Evolutionary conservation across 805 yeast genomes (phyloP), one percentile per base, ranked within the genome.

Genomic region (Candida sphagnicola): DNA sequence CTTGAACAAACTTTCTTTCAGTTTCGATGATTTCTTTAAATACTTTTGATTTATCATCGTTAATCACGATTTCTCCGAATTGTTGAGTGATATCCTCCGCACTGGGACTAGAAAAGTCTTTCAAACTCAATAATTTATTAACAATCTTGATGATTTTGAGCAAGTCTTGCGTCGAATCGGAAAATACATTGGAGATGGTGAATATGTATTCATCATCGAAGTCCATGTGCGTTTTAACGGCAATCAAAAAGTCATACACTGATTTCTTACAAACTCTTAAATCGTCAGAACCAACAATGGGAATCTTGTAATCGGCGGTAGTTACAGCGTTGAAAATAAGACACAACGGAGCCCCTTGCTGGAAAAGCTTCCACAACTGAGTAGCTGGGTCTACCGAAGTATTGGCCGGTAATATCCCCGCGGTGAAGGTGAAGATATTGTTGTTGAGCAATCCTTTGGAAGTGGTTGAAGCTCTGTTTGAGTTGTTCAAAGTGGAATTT

Each of bases 261-360:
- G 88, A 82, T 65, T 84, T 83, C 54, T 93, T 93, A 62, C 95
- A 86, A 35, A 83, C 75, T 53, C 87, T 82, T 45, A 86, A 56
- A 56, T 91, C 96, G 54, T 85, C 91, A 24, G 91, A 79, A 14
- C 83, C 76, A 5, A 83, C 77, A 12, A 81, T 74, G 1, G 82
- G 73, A 32, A 84, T 66, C 39, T 80, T 77, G 36, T 53, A 44
- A 16, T 46, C 40, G 15, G 38, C 39, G 11, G 46, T 28, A 39
- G 71, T 72, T 15, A 88, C 72, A 11, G 79, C 68, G 61, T 93
- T 91, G 68, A 84, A 87, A 5, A 91, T 66, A 30, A 87, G 75
- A 59, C 98, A 90, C 30, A 93, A 67, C 3, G 98, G 95, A 2
- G 95, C 82, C 8, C 98, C 99, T 53, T 85, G 88, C 52, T 91